Percentiles rank a stretch among this genome's conserved stretches.
phyloP scores from a whole-genome alignment of 306 rosid species.

The Benincasa hispida region DNA sequence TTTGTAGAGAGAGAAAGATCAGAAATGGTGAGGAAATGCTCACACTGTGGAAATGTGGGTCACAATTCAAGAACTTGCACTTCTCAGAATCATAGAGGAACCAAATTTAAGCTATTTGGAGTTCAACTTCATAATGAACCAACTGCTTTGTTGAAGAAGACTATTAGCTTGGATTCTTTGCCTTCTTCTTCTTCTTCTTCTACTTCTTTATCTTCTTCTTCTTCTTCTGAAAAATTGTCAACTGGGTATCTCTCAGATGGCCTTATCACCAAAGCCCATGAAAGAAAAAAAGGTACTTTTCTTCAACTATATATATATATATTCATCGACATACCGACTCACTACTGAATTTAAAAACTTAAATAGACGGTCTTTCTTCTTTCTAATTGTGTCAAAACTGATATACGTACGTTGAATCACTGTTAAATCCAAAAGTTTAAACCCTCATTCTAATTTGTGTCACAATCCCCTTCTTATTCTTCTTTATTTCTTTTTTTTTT shows the following conservation, averaged over 20 bases:
- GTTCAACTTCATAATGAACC: constrained; percentile 8
- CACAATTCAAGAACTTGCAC: constrained; percentile 28
- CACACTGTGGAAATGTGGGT: constrained; percentile 22
- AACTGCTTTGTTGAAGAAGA: neutral
- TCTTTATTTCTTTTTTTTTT: too few relatives aligned
- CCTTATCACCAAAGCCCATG: constrained; percentile 6
- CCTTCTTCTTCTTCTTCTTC: constrained; percentile 1
- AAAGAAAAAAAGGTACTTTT: constrained; percentile 13
- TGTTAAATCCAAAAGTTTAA: too few relatives aligned
- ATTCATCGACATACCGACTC: too few relatives aligned
- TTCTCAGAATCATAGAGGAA: neutral
- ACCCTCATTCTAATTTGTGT: too few relatives aligned
- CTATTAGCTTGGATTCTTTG: constrained; percentile 7
- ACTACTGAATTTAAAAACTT: too few relatives aligned
- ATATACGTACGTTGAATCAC: too few relatives aligned
- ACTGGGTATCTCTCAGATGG: constrained; percentile 9
- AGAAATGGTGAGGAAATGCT: constrained; percentile 19
- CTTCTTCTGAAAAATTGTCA: constrained; percentile 3
- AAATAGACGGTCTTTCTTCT: too few relatives aligned
- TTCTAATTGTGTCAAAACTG: too few relatives aligned
- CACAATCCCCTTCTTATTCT: too few relatives aligned
- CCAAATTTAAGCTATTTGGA: constrained; percentile 14
- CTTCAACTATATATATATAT: too few relatives aligned
- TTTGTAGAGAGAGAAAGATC: neutral
- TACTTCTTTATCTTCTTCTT: neutral